phyloP scores from a whole-genome alignment of 2,329 filamentous ascomycete genomes.

The Colletotrichum echinochloae region DNA sequence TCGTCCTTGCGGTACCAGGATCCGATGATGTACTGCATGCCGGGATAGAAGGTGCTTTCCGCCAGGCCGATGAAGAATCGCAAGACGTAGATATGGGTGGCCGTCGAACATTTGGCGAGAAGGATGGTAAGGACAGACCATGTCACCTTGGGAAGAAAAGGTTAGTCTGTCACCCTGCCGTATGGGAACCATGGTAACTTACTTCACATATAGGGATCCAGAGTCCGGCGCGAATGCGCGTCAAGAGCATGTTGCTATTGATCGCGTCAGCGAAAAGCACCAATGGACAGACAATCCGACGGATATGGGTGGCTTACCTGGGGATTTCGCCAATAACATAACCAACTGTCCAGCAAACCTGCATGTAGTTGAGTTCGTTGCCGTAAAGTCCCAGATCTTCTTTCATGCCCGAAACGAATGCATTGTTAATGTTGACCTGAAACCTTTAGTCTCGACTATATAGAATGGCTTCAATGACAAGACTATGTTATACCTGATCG shows the following conservation, averaged over 20 bases:
- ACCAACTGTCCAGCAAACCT: slow-evolving; percentile 45
- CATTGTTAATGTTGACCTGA: slow-evolving; percentile 52
- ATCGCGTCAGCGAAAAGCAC: slow-evolving; percentile 38
- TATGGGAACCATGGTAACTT: background rate
- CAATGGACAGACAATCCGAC: background rate
- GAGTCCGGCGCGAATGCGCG: slow-evolving; percentile 46
- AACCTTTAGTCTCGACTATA: background rate
- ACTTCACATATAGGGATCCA: slow-evolving; percentile 48
- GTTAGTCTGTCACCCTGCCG: background rate
- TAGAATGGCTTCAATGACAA: background rate
- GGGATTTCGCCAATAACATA: slow-evolving; percentile 45
- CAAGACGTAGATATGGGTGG: slow-evolving; percentile 53
- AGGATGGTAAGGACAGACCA: slow-evolving; percentile 29
- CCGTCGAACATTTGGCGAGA: slow-evolving; percentile 6
- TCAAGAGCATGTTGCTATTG: slow-evolving; percentile 49
- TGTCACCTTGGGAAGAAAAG: slow-evolving; percentile 35
- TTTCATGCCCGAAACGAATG: slow-evolving; percentile 47
- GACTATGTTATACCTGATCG: slow-evolving; percentile 30
- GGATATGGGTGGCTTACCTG: slow-evolving; percentile 16
- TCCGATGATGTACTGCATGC: slow-evolving; percentile 58
- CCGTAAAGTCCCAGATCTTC: slow-evolving; percentile 43
- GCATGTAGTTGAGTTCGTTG: slow-evolving; percentile 46
- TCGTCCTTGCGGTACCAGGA: slow-evolving; percentile 58
- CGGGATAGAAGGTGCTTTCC: slow-evolving; percentile 55
- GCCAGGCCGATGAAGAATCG: slow-evolving; percentile 58